Percentiles rank a stretch among this genome's conserved stretches.
phyloP scores from a whole-genome alignment of 371 early-diverging fungal species.

The Saksenaea oblongispora region DNA sequence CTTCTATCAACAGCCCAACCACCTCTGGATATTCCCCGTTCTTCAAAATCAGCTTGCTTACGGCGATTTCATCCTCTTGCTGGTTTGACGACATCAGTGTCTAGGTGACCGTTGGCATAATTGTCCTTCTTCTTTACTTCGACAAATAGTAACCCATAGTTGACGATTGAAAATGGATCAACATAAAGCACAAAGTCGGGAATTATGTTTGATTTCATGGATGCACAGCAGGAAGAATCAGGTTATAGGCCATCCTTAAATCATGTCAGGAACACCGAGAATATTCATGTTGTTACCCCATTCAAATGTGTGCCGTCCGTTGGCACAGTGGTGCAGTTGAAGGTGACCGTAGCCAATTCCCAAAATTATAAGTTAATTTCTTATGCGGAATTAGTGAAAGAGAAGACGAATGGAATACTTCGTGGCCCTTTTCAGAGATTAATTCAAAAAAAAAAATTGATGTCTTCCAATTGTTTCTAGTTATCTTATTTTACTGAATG shows the following conservation, averaged over 20 bases:
- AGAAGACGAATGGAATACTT: too few species aligned
- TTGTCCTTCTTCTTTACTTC: conserved; percentile 24
- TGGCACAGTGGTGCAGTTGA: too few species aligned
- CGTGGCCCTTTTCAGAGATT: too few species aligned
- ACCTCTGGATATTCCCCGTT: conserved; percentile 16
- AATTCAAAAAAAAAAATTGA: too few species aligned
- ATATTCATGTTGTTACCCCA: too few species aligned
- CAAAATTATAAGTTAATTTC: too few species aligned
- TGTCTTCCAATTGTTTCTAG: too few species aligned
- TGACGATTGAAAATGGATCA: conserved; percentile 13
- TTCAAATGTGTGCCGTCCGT: too few species aligned
- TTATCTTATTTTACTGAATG: too few species aligned
- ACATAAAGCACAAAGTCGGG: conserved; percentile 17
- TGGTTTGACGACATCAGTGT: conserved; percentile 7
- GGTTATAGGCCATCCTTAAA: conserved; percentile 13
- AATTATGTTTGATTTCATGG: conserved; percentile 12
- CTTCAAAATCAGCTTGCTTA: conserved; percentile 20
- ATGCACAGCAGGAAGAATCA: conserved; percentile 1
- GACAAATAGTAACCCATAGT: conserved; percentile 19
- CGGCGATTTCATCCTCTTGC: conserved; percentile 7
- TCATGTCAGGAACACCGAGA: too few species aligned
- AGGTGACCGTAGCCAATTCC: too few species aligned
- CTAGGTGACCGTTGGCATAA: conserved; percentile 10
- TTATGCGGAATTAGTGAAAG: too few species aligned
- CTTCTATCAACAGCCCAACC: conserved; percentile 17